A percentile compares a stretch with the other conserved stretches of the same genome.
Evolutionary conservation across 306 rosid genomes (phyloP).

Genomic region (Dryas alaskensis): DNA sequence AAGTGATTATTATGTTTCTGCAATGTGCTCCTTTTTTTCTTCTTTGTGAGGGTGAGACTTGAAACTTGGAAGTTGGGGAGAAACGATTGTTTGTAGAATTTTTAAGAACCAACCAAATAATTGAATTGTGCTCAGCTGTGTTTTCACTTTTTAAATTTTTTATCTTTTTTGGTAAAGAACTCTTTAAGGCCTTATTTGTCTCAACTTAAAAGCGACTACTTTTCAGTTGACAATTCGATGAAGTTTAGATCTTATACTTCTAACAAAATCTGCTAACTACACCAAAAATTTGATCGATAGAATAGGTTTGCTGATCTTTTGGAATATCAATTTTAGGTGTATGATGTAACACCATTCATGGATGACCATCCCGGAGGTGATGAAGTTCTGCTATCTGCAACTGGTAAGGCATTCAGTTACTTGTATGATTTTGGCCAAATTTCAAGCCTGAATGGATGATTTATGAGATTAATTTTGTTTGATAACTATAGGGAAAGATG

Average conservation of each 20-base stretch:
- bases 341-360: constrained; percentile 87
- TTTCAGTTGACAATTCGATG: background rate
- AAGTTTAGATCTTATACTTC: background rate
- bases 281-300: background rate
- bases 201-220: background rate
- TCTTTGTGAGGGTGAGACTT: too few species aligned
- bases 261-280: background rate
- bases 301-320: background rate
- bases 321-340: constrained; percentile 49
- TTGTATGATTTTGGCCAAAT: background rate
- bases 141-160: too few species aligned
- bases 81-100: background rate
- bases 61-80: too few species aligned
- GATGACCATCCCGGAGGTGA: constrained; percentile 98
- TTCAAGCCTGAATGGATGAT: background rate
- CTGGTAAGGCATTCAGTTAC: constrained; percentile 46
- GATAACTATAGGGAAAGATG: constrained; percentile 75
- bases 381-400: constrained; percentile 80
- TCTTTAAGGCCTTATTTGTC: background rate
- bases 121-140: background rate
- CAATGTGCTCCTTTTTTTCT: background rate
- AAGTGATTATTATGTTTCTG: background rate
- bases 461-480: constrained; percentile 2
- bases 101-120: background rate
- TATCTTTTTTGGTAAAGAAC: too few species aligned